These are phyloP conservation scores for Chaetomiaceae sp. DNA, from an alignment of 2,329 filamentous ascomycete genomes.

Conservation along the genomic window DNA sequence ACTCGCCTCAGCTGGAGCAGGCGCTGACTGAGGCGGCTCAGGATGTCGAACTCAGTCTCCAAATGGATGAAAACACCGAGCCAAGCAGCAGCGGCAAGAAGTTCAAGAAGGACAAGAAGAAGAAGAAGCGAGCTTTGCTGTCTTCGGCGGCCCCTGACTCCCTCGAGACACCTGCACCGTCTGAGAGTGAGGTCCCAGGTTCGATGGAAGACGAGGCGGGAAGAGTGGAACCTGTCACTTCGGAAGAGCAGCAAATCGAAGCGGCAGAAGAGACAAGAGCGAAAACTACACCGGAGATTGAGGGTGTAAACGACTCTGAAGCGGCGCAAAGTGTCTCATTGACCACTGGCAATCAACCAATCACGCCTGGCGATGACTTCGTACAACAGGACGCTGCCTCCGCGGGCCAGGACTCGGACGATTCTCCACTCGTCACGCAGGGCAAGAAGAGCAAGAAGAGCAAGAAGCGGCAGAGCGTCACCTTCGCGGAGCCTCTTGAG, in stretches of 20 bases:
- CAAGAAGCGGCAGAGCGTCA: constrained; percentile 23
- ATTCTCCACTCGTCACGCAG: constrained; percentile 19
- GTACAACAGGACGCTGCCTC: constrained; percentile 1
- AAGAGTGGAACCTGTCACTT: neutral
- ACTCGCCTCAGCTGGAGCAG: neutral
- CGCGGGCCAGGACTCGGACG: constrained; percentile 5
- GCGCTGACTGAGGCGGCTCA: neutral
- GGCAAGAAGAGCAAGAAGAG: constrained; percentile 32
- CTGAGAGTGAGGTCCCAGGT: neutral
- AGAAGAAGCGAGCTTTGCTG: constrained; percentile 18
- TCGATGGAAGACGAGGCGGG: neutral
- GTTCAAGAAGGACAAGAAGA: constrained; percentile 30
- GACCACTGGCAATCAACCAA: constrained; percentile 1
- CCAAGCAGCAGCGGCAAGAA: constrained; percentile 24
- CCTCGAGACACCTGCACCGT: too few relatives aligned
- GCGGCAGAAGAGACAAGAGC: neutral
- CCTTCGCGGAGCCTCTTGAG: constrained; percentile 18
- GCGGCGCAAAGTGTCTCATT: neutral
- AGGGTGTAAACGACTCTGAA: neutral
- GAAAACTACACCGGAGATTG: neutral
- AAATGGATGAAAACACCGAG: constrained; percentile 5
- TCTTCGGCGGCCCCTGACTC: neutral
- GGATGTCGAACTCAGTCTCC: too few relatives aligned
- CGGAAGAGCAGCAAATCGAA: constrained; percentile 4
- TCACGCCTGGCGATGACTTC: neutral